Base-by-base conservation (phyloP, 768 basidiomycete genomes). In the Podaxis mareebaensis region DNA sequence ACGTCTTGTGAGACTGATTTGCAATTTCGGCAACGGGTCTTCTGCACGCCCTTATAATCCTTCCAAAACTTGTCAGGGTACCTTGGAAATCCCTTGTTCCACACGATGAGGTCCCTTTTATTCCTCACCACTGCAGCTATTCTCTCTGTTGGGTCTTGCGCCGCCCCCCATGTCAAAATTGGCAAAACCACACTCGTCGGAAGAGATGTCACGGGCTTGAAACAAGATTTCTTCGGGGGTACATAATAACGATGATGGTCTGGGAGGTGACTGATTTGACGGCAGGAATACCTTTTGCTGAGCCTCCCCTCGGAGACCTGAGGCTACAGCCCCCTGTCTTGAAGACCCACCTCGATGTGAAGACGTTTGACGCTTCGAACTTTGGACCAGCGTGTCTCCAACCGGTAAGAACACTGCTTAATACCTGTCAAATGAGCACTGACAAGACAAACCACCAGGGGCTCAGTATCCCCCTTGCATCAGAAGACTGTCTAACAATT, bases 401-500 rank as follows among this genome's bases (percentile, higher is more conserved):
- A 71, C 72, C 68, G 40, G 81, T 83, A 61, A 61, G 76, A 65
- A 3, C 3, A 11, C 15, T n/a, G 8, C 55, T 10, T 30, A 1
- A 2, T 26, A 39, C 48, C 33, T n/a, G 11, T 10, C 26, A 53
- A 1, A 30, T 51, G 2, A 44, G 17, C 17, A 15, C 20, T 51
- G 26, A 33, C 22, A 7, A 24, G 15, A 12, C 5, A 28, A 42
- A 52, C 75, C 68, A 39, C n/a, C 48, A 65, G 80, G 75, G 59
- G 68, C 74, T 67, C 49, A 70, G 61, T 73, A 73, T 58, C 70
- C 77, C 63, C 66, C 72, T 33, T 67, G 78, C 72, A 44, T 83
- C 84, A 22, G 86, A 88, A 69, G 85, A 88, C 64, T 88, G 85
- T 68, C 72, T 88, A 54, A 85, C 83, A 22, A 74, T 87, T 56